These are phyloP conservation scores for Nigrospora sphaerica DNA, from an alignment of 2,329 filamentous ascomycete genomes.

Conservation along the genomic window DNA sequence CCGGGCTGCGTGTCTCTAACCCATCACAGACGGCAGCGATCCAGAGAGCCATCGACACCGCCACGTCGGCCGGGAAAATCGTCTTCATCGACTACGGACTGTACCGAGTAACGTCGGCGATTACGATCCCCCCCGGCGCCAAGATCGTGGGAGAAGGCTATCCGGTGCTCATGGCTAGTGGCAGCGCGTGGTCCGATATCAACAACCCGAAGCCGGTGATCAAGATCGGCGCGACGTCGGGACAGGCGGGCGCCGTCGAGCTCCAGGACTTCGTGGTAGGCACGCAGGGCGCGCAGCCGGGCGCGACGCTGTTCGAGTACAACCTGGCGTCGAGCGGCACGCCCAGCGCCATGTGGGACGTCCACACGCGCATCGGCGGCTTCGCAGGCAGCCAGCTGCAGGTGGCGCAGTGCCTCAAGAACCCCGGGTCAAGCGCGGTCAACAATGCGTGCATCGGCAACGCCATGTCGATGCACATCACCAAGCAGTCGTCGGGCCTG, in stretches of 20 bases:
- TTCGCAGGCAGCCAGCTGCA: conserved; percentile 63
- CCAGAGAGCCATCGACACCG: conserved; percentile 46
- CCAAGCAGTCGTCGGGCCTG: conserved; percentile 20
- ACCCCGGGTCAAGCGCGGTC: conserved; percentile 23
- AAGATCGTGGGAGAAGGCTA: conserved; percentile 26
- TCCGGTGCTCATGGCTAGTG: conserved; percentile 43
- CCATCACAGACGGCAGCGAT: conserved; percentile 40
- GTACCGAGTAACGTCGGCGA: conserved; percentile 42
- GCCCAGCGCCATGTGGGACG: conserved; percentile 62
- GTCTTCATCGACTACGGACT: conserved; percentile 50
- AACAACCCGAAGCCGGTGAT: conserved; percentile 57
- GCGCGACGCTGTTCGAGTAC: conserved; percentile 66
- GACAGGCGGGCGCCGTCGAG: conserved; percentile 60
- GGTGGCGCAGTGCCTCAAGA: conserved; percentile 58
- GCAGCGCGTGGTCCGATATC: conserved; percentile 48
- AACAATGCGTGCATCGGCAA: conserved; percentile 25
- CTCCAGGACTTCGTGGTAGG: conserved; percentile 67
- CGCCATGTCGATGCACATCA: conserved; percentile 31
- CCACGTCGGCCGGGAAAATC: conserved; percentile 39
- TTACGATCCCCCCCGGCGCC: conserved; percentile 35
- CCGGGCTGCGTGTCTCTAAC: conserved; percentile 5
- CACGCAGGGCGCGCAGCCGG: conserved; percentile 58
- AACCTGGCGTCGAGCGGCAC: conserved; percentile 48
- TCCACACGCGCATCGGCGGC: conserved; percentile 69
- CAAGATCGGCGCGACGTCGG: conserved; percentile 51